A percentile compares a stretch with the other conserved stretches of the same genome.
Evolutionary conservation across 805 yeast species (phyloP).

Genomic region (Lipomyces sp.): DNA sequence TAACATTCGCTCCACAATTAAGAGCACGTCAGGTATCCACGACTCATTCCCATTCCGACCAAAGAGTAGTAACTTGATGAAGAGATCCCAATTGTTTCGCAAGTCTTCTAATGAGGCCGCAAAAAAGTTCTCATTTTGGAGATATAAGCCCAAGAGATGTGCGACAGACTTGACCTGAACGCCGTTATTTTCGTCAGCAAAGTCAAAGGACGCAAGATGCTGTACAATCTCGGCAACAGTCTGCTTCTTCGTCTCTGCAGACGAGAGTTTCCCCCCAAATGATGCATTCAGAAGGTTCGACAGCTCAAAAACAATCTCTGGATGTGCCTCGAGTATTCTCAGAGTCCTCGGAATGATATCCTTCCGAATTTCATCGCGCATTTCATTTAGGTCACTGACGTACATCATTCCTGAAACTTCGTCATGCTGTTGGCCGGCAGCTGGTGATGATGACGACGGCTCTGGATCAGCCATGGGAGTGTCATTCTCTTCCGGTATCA

Average conservation of each 20-base stretch:
- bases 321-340: slow-evolving; percentile 33
- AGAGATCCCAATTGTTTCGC: slow-evolving; percentile 28
- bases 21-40: slow-evolving; percentile 66
- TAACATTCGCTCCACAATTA: slow-evolving; percentile 60
- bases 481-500: background rate
- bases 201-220: slow-evolving; percentile 3
- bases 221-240: slow-evolving; percentile 5
- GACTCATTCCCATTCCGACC: slow-evolving; percentile 16
- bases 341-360: slow-evolving; percentile 36
- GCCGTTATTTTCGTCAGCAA: slow-evolving; percentile 14
- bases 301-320: slow-evolving; percentile 39
- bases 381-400: slow-evolving; percentile 36
- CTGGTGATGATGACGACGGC: background rate
- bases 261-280: slow-evolving; percentile 18
- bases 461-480: slow-evolving; percentile 10
- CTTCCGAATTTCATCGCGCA: slow-evolving; percentile 37
- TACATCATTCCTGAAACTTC: background rate
- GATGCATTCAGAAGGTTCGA: slow-evolving; percentile 34
- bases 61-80: slow-evolving; percentile 30
- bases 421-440: background rate
- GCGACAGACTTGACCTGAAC: slow-evolving; percentile 18
- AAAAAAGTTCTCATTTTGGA: slow-evolving; percentile 37
- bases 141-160: slow-evolving; percentile 41
- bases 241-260: slow-evolving; percentile 1
- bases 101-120: slow-evolving; percentile 29